phyloP scores from a whole-genome alignment of 1,284 basidiomycete species.

The Ceratobasidium sp. region DNA sequence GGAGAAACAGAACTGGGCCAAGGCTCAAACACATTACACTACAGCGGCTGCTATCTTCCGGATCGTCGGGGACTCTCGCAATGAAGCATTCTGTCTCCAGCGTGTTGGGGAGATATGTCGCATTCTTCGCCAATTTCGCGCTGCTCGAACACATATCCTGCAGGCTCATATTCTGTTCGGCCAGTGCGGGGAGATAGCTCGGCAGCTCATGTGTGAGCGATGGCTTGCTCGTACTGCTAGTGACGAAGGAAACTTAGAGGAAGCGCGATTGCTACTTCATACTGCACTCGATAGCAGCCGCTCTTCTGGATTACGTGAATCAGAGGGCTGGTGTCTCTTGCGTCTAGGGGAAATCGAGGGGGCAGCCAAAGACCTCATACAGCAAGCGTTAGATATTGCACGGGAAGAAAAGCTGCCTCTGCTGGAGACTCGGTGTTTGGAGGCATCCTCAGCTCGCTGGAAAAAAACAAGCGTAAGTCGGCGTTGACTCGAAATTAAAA shows the following conservation, averaged over 20 bases:
- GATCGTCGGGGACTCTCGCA: slow-evolving; percentile 10
- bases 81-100: slow-evolving; percentile 35
- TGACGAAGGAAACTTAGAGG: slow-evolving; percentile 19
- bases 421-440: slow-evolving; percentile 4
- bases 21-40: slow-evolving; percentile 27
- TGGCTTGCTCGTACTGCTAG: slow-evolving; percentile 28
- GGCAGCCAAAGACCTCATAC: background rate
- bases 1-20: slow-evolving; percentile 17
- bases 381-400: slow-evolving; percentile 28
- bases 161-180: slow-evolving; percentile 35
- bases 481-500: background rate
- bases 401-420: slow-evolving; percentile 1
- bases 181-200: slow-evolving; percentile 14
- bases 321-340: slow-evolving; percentile 38
- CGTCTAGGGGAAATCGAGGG: slow-evolving; percentile 25
- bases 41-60: slow-evolving; percentile 24
- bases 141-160: slow-evolving; percentile 27
- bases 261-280: slow-evolving; percentile 13
- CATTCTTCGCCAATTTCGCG: background rate
- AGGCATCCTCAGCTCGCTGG: background rate
- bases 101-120: slow-evolving; percentile 28
- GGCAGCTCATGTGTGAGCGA: slow-evolving; percentile 38
- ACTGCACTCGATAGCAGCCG: slow-evolving; percentile 28
- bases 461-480: background rate
- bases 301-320: slow-evolving; percentile 21